phyloP scores from a whole-genome alignment of 345 rosid species.

The Eucalyptus cloeziana region DNA sequence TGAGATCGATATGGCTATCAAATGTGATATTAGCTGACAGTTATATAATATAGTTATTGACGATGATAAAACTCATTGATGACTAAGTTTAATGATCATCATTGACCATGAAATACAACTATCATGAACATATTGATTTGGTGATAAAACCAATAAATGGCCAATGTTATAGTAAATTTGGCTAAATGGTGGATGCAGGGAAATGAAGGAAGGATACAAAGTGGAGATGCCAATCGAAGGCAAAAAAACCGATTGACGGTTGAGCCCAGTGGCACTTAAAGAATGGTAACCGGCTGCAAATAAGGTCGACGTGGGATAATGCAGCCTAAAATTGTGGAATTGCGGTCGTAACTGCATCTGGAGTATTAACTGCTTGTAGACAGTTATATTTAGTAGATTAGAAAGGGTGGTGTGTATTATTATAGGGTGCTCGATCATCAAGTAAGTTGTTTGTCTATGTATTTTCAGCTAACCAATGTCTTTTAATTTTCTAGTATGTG shows the following conservation, averaged over 20 bases:
- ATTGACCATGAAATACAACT: not conserved
- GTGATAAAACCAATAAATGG: not conserved
- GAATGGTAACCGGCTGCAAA: not conserved
- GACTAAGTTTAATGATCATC: not conserved
- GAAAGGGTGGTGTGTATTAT: not conserved
- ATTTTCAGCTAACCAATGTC: not conserved
- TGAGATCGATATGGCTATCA: not conserved
- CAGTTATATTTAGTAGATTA: not conserved
- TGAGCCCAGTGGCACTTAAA: not conserved
- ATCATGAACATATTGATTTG: not conserved
- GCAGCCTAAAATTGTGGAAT: not conserved
- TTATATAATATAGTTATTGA: not conserved
- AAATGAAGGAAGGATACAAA: not conserved
- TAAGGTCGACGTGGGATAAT: not conserved
- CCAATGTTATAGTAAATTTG: not conserved
- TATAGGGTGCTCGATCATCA: not conserved
- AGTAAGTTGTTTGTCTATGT: not conserved
- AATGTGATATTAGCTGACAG: no score
- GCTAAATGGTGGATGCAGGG: not conserved
- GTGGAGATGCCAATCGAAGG: not conserved
- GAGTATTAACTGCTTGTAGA: not conserved
- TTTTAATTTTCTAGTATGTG: not conserved
- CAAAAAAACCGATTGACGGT: not conserved
- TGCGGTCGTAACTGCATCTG: not conserved
- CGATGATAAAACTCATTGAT: not conserved